These are phyloP conservation scores for Ulota crispa DNA, from an alignment of 225 moss, liverwort and hornwort genomes.

Conservation along the genomic window DNA sequence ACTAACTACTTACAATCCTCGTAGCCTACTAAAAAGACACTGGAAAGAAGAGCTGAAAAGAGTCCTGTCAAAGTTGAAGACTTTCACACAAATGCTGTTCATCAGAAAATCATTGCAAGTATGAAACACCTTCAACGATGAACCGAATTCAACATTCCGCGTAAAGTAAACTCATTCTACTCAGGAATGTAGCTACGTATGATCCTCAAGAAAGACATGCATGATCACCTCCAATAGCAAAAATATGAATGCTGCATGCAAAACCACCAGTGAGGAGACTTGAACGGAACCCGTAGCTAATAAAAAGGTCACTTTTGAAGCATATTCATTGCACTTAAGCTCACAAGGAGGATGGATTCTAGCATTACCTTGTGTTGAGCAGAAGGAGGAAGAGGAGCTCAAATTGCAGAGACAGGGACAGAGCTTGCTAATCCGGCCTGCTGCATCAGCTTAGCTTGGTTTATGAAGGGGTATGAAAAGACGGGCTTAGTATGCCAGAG, in stretches of 20 bases:
- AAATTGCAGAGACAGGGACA: neutral
- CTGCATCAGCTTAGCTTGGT: neutral
- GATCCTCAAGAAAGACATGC: neutral
- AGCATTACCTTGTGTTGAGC: neutral
- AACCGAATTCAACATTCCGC: neutral
- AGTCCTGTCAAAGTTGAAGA: neutral
- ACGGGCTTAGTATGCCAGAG: constrained; percentile 30
- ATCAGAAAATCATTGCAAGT: neutral
- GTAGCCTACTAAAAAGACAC: too few relatives aligned
- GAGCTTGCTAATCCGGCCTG: constrained; percentile 2
- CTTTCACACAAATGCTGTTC: neutral
- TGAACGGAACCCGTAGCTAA: neutral
- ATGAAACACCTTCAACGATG: neutral
- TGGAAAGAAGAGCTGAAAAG: neutral
- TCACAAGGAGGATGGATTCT: neutral
- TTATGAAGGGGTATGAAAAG: constrained; percentile 29
- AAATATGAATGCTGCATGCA: neutral
- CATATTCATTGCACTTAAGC: neutral
- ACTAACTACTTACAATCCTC: neutral
- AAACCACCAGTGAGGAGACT: neutral
- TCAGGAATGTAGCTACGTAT: neutral
- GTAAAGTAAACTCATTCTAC: neutral
- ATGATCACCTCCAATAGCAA: too few relatives aligned
- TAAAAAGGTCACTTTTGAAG: neutral
- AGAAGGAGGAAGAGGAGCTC: neutral